Evolutionary conservation across 805 yeast genomes (phyloP).

Genomic region (Clavispora santaluciae): DNA sequence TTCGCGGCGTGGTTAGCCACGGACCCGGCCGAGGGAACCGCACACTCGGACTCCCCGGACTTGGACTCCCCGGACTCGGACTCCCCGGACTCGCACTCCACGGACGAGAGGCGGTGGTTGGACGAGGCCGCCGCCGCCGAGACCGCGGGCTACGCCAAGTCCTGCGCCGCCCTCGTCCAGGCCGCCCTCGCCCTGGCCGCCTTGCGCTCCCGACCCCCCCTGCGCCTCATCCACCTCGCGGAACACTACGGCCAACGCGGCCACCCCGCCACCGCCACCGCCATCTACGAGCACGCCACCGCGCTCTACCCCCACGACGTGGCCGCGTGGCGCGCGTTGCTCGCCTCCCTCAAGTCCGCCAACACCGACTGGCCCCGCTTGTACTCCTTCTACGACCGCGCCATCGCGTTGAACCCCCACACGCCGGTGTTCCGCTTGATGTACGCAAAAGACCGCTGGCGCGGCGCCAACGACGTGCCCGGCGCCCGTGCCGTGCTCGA

Average conservation of each 20-base stretch:
- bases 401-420: conserved; percentile 47
- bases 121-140: conserved; percentile 52
- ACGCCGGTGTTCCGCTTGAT: conserved; percentile 52
- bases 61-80: too few species aligned
- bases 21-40: too few species aligned
- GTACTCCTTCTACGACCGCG: conserved; percentile 44
- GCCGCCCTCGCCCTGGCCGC: too few species aligned
- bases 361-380: conserved; percentile 14
- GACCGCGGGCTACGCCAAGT: conserved; percentile 35
- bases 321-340: conserved; percentile 46
- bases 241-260: conserved; percentile 14
- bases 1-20: too few species aligned
- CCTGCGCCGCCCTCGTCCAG: conserved; percentile 52
- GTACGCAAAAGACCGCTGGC: conserved; percentile 72
- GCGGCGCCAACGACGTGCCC: conserved; percentile 37
- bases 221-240: conserved; percentile 34
- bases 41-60: too few species aligned
- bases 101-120: too few species aligned
- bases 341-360: conserved; percentile 25
- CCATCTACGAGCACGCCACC: conserved; percentile 44
- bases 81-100: too few species aligned
- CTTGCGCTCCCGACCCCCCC: too few species aligned
- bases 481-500: conserved; percentile 52
- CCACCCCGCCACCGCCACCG: conserved; percentile 32
- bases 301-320: conserved; percentile 43